These are phyloP conservation scores for Gonium pectorale DNA, from an alignment of 139 green algal genomes.

Conservation along the genomic window DNA sequence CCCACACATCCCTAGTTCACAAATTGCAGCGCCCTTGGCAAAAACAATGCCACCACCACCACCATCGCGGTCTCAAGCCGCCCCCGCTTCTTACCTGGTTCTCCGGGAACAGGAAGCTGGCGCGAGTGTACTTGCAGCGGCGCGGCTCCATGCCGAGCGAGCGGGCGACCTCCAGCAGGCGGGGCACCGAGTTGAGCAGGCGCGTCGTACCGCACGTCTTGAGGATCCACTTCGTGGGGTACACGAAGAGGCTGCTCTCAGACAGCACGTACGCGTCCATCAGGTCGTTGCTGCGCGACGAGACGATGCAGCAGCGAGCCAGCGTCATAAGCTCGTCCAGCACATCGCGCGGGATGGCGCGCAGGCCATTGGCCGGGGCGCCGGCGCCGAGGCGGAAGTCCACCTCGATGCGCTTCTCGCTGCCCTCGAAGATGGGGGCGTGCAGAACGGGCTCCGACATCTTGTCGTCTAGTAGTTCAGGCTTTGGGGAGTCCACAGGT, in stretches of 20 bases:
- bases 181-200: slow-evolving; percentile 86
- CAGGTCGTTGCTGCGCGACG: slow-evolving; percentile 72
- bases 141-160: slow-evolving; percentile 68
- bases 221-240: slow-evolving; percentile 89
- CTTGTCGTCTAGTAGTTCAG: background rate
- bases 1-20: no score
- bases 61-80: no score
- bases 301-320: slow-evolving; percentile 96
- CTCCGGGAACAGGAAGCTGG: slow-evolving; percentile 95
- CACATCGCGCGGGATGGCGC: slow-evolving; percentile 71
- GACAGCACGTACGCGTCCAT: slow-evolving; percentile 98
- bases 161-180: slow-evolving; percentile 81
- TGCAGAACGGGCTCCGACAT: background rate
- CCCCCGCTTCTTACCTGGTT: slow-evolving; percentile 71
- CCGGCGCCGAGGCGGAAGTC: slow-evolving; percentile 73
- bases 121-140: slow-evolving; percentile 90
- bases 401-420: slow-evolving; percentile 95
- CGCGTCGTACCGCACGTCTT: slow-evolving; percentile 99
- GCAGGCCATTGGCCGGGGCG: slow-evolving; percentile 70
- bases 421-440: slow-evolving; percentile 88
- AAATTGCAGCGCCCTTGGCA: no score
- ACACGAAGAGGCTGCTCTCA: slow-evolving; percentile 97
- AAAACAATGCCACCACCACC: no score
- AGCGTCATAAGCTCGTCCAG: slow-evolving; percentile 84
- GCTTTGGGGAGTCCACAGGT: slow-evolving; percentile 32